Evolutionary conservation across 768 basidiomycete species (phyloP), one percentile per base, ranked within the genome.

Genomic region (Amanita polypyramis): DNA sequence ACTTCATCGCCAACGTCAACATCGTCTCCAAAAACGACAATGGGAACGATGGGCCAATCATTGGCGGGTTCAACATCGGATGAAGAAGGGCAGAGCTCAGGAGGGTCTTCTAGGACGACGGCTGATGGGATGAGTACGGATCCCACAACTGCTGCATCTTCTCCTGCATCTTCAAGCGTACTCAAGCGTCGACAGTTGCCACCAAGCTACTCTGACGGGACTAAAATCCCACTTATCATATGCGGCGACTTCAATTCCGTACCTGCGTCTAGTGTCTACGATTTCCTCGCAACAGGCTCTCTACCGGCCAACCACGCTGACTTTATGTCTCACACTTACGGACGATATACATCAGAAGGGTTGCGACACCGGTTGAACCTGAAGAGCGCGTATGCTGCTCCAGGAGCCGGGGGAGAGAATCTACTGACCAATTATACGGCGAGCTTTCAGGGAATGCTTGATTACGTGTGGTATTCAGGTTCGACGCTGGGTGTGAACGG

Each of bases 231-330:
- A 7, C 64, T 86, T 51, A 76, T 99, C 62, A 70, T 97, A 50
- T 88, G 86, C 56, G 92, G 93, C n/a, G 96, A 99, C 67, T 93
- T 85, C 70, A 99, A 99, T 71, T 95, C 92, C 42, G 66, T 82
- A 2, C 86, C 90, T 1, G 69, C 70, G 8, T 91, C 88, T 29
- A 92, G 92, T 5, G 88, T 98, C 15, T 96, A 89, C 70, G 90
- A 98, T 56, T 93, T 86, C 70, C 64, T 98, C 45, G 74, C 84
- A 20, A 78, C 71, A 7, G 95, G 96, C 9, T 61, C 65, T 7
- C 68, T 85, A 3, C 66, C 83, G 2, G 70, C 79, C 6, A 75
- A 85, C 50, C 96, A 99, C 56, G 76, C 82, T 8, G 96, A 99
- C 62, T 98, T 97, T 64, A 79, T 95, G 80, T 76, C 75, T 5